These are phyloP conservation scores for Magnusiomyces ingens DNA, from an alignment of 1,139 yeast species.

Conservation along the genomic window DNA sequence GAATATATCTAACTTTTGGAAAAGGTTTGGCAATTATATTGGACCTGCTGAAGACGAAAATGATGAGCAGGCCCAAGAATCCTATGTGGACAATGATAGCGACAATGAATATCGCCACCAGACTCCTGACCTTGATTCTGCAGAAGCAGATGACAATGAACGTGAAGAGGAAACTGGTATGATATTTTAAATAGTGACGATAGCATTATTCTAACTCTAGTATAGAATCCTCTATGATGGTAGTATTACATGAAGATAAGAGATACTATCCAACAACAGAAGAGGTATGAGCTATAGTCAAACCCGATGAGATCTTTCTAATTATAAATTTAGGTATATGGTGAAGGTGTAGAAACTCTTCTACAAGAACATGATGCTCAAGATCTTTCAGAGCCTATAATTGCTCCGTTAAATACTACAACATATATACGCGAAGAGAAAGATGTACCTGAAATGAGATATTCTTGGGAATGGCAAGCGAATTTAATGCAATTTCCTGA, in stretches of 20 bases:
- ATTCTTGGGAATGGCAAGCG: constrained; percentile 57
- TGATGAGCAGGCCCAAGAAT: constrained; percentile 11
- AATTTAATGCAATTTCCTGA: constrained; percentile 50
- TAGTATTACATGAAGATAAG: constrained; percentile 44
- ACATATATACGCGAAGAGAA: constrained; percentile 45
- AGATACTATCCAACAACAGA: constrained; percentile 38
- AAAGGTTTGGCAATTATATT: constrained; percentile 57
- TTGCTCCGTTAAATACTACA: constrained; percentile 46
- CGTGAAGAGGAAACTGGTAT: constrained; percentile 9
- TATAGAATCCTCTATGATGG: constrained; percentile 18
- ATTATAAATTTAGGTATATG: constrained; percentile 39
- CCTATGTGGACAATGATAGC: constrained; percentile 9
- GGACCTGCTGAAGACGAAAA: constrained; percentile 35
- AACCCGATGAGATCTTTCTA: constrained; percentile 35
- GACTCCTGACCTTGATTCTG: constrained; percentile 5
- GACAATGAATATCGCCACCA: constrained; percentile 14
- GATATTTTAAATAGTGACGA: constrained; percentile 18
- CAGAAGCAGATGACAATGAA: constrained; percentile 9
- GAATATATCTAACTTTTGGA: constrained; percentile 8
- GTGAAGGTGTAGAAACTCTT: constrained; percentile 57
- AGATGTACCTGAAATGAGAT: constrained; percentile 51
- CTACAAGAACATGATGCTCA: constrained; percentile 52
- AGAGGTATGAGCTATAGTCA: constrained; percentile 23
- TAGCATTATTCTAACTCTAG: not conserved
- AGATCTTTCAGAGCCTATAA: constrained; percentile 54